phyloP scores from a whole-genome alignment of 306 rosid species.

The Lathyrus oleraceus region DNA sequence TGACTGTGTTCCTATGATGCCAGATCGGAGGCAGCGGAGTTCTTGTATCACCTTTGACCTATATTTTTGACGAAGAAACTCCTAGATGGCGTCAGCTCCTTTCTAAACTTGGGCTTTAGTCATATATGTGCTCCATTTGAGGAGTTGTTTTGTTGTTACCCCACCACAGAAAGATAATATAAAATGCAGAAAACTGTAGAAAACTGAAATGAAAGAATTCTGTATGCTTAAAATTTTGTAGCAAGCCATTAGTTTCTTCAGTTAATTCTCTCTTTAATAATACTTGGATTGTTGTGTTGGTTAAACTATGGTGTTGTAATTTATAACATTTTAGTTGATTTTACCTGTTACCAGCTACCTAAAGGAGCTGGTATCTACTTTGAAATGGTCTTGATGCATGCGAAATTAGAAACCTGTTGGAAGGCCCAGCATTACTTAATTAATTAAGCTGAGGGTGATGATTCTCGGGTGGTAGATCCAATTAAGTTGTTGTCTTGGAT shows the following conservation, averaged over 20 bases:
- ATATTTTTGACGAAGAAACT: conserved; percentile 95
- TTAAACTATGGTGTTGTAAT: conserved; percentile 23
- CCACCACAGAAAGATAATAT: neutral
- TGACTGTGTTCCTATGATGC: conserved; percentile 39
- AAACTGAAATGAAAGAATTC: conserved; percentile 1
- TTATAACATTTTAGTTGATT: neutral
- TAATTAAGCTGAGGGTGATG: neutral
- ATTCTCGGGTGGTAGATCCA: no score
- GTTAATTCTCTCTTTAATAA: neutral
- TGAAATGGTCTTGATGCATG: conserved; percentile 15
- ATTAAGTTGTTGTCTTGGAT: no score
- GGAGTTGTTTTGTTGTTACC: conserved; percentile 6
- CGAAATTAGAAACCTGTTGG: neutral
- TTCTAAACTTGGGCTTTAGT: conserved; percentile 63
- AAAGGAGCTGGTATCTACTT: neutral
- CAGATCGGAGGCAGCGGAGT: conserved; percentile 98
- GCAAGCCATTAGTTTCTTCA: conserved; percentile 13
- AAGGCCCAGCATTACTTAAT: neutral
- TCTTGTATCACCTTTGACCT: conserved; percentile 90
- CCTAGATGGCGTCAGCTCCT: conserved; percentile 92
- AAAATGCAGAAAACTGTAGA: conserved; percentile 19
- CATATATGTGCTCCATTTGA: neutral
- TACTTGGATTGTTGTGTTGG: neutral
- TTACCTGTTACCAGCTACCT: conserved; percentile 21
- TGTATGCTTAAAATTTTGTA: conserved; percentile 27